Conservation (phyloP, 2,329 filamentous ascomycete genomes). For the Claviceps maximensis region DNA sequence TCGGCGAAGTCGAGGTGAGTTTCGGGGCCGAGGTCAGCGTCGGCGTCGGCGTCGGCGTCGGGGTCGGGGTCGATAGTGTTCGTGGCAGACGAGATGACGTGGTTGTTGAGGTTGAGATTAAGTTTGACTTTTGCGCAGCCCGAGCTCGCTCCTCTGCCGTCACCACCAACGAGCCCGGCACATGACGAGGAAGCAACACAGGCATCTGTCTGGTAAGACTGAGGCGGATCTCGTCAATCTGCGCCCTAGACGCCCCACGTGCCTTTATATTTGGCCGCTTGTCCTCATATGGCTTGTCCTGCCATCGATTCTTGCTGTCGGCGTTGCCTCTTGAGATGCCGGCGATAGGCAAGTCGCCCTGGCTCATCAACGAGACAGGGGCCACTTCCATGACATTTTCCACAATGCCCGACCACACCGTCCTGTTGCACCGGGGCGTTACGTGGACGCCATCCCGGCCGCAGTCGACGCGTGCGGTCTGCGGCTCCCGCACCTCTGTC, state of each 20-base stretch:
- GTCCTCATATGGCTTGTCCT: too few species aligned
- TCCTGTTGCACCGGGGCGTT: constrained; percentile 1
- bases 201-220: constrained; percentile 2
- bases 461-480: too few species aligned
- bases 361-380: not conserved
- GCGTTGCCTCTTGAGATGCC: too few species aligned
- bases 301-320: not conserved
- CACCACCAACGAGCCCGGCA: constrained; percentile 1
- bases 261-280: not conserved
- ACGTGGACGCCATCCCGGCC: constrained; percentile 1
- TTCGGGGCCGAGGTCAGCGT: too few species aligned
- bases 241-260: not conserved
- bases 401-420: constrained; percentile 3
- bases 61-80: not conserved
- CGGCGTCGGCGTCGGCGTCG: too few species aligned
- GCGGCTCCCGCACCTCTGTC: not conserved
- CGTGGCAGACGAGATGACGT: not conserved
- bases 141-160: constrained; percentile 2
- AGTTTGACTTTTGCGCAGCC: not conserved
- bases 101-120: not conserved
- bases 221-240: not conserved
- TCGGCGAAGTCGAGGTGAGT: not conserved
- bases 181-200: constrained; percentile 1
- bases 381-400: not conserved
- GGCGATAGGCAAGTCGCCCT: not conserved